These are phyloP conservation scores for Aeminium ludgeri DNA, from an alignment of 495 filamentous ascomycete species.

Conservation along the genomic window DNA sequence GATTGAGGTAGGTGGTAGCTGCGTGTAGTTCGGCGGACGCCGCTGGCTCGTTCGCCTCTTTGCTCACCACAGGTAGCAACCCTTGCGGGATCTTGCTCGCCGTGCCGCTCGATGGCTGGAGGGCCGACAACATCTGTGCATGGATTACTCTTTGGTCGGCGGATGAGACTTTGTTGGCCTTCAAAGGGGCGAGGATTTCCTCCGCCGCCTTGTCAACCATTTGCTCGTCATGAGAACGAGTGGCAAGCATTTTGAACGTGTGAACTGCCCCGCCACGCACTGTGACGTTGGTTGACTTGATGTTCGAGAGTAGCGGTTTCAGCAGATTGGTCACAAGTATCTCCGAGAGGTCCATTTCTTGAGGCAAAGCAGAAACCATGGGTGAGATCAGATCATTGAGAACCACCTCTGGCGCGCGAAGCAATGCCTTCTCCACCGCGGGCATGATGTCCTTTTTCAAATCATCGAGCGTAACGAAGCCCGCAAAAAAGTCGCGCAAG, in stretches of 20 bases:
- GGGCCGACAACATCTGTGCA: conserved; percentile 53
- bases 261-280: conserved; percentile 60
- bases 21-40: conserved; percentile 56
- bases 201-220: conserved; percentile 47
- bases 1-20: conserved; percentile 42
- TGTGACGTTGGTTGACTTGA: conserved; percentile 68
- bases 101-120: conserved; percentile 38
- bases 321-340: conserved; percentile 50
- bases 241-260: conserved; percentile 49
- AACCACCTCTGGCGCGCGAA: conserved; percentile 81
- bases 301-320: conserved; percentile 70
- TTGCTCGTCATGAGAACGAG: conserved; percentile 37
- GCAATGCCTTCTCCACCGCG: conserved; percentile 67
- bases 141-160: conserved; percentile 68
- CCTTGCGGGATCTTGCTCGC: conserved; percentile 48
- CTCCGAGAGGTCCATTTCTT: conserved; percentile 57
- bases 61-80: conserved; percentile 45
- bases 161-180: conserved; percentile 58
- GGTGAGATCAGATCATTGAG: conserved; percentile 57
- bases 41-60: conserved; percentile 77
- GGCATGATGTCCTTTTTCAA: conserved; percentile 60
- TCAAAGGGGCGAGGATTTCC: conserved; percentile 63
- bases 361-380: conserved; percentile 50
- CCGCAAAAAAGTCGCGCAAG: conserved; percentile 65
- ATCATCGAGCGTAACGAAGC: conserved; percentile 60